These are phyloP conservation scores for Lasiosphaeria ovina DNA, from an alignment of 495 filamentous ascomycete genomes.

Conservation along the genomic window DNA sequence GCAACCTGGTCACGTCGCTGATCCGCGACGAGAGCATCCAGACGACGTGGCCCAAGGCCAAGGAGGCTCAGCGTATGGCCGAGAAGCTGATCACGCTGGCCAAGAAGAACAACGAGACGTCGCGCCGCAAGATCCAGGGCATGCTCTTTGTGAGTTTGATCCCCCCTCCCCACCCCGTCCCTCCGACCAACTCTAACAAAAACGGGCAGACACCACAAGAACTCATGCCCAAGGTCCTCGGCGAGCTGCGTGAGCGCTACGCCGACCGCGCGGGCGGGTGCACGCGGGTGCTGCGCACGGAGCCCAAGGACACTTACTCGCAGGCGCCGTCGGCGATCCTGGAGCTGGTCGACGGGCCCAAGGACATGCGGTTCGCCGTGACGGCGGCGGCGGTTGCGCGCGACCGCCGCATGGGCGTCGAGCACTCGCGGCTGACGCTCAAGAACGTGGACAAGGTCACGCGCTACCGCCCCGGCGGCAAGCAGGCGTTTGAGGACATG, in stretches of 20 bases:
- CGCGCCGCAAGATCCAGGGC: slow-evolving; percentile 60
- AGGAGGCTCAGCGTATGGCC: slow-evolving; percentile 89
- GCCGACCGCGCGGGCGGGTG: slow-evolving; percentile 81
- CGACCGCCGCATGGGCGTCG: slow-evolving; percentile 50
- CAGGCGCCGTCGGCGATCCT: slow-evolving; percentile 87
- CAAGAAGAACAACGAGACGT: slow-evolving; percentile 83
- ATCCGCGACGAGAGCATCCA: slow-evolving; percentile 88
- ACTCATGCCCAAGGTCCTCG: slow-evolving; percentile 84
- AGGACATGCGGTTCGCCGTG: slow-evolving; percentile 92
- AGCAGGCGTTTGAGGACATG: slow-evolving; percentile 64
- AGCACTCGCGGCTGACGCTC: slow-evolving; percentile 65
- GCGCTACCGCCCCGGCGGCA: slow-evolving; percentile 64
- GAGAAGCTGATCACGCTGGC: slow-evolving; percentile 91
- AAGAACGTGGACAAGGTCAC: slow-evolving; percentile 87
- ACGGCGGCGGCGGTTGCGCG: slow-evolving; percentile 76
- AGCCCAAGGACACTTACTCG: slow-evolving; percentile 71
- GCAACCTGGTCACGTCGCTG: slow-evolving; percentile 95
- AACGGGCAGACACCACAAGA: slow-evolving; percentile 50
- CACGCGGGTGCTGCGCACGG: slow-evolving; percentile 87
- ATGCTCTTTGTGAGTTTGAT: slow-evolving; percentile 73
- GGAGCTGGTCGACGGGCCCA: slow-evolving; percentile 94
- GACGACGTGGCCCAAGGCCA: slow-evolving; percentile 94
- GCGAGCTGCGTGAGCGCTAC: slow-evolving; percentile 77
- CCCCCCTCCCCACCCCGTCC: neutral
- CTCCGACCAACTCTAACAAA: slow-evolving; percentile 1